Evolutionary conservation across 2,329 filamentous ascomycete species (phyloP).

Genomic region (Orbilia oligospora): DNA sequence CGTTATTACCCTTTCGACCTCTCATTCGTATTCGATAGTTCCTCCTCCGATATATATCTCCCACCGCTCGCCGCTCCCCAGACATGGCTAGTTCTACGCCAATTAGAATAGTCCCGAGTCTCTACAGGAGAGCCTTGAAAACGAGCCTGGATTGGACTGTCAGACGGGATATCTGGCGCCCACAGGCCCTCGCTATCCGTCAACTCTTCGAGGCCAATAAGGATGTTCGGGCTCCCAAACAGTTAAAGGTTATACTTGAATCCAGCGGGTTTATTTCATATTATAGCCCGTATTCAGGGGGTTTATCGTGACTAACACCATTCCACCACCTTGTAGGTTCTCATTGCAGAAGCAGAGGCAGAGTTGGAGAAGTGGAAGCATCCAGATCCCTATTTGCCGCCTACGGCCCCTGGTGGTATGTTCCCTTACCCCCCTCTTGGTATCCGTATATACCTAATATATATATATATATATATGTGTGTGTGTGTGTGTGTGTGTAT

Average conservation of each 20-base stretch:
- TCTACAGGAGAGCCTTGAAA: constrained; percentile 94
- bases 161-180: constrained; percentile 91
- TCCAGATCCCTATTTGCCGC: constrained; percentile 90
- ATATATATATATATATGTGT: no score
- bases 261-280: no score
- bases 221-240: constrained; percentile 84
- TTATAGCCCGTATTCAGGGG: no score
- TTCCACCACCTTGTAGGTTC: constrained; percentile 72
- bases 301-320: constrained; percentile 45
- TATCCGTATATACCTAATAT: no score
- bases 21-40: no score
- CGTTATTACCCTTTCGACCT: no score
- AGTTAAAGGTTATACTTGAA: constrained; percentile 78
- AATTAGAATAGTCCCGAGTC: constrained; percentile 65
- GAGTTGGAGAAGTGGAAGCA: constrained; percentile 96
- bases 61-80: no score
- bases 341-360: constrained; percentile 89
- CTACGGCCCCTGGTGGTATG: constrained; percentile 92
- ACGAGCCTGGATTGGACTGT: constrained; percentile 95
- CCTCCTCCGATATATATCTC: background rate
- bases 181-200: constrained; percentile 95
- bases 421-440: constrained; percentile 36
- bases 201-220: constrained; percentile 95
- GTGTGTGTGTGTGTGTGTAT: no score
- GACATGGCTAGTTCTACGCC: constrained; percentile 69